Percentiles rank a stretch among this genome's conserved stretches.
phyloP scores from a whole-genome alignment of 257 asterid species.

The Nyctanthes arbortristis region DNA sequence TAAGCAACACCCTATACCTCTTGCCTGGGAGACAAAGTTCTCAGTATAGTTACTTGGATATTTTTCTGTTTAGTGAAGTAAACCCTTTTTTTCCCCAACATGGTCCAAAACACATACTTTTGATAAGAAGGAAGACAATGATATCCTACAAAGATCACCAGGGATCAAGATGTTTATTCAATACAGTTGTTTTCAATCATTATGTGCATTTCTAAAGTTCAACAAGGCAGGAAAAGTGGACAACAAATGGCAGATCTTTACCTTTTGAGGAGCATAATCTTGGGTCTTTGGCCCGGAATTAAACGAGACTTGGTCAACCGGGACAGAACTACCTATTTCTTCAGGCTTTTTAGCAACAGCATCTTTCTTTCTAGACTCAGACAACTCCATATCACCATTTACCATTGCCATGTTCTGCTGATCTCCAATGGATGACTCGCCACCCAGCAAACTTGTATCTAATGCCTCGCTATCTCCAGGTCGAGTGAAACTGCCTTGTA shows the following conservation, averaged over 20 bases:
- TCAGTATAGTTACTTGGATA: too few species aligned
- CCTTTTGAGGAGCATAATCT: conserved; percentile 62
- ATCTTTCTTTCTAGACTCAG: conserved; percentile 45
- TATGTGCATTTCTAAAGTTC: background rate
- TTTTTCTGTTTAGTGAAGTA: background rate
- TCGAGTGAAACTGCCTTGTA: conserved; percentile 34
- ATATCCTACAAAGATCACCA: background rate
- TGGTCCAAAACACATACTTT: background rate
- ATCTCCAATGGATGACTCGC: conserved; percentile 33
- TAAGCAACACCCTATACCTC: background rate
- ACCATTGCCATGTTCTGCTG: conserved; percentile 48
- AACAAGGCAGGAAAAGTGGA: conserved; percentile 12
- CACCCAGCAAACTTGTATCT: conserved; percentile 33
- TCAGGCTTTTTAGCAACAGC: conserved; percentile 42
- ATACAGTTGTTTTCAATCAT: background rate
- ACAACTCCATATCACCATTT: conserved; percentile 56
- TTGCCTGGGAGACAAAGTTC: too few species aligned
- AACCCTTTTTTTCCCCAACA: background rate
- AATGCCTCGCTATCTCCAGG: conserved; percentile 44
- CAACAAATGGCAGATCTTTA: conserved; percentile 29
- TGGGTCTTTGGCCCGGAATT: conserved; percentile 58
- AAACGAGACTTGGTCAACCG: conserved; percentile 49
- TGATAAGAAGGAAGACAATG: background rate
- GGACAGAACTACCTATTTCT: conserved; percentile 49
- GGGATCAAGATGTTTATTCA: background rate